Conservation (phyloP, 2,329 filamentous ascomycete genomes). For the Colletotrichum karsti region DNA sequence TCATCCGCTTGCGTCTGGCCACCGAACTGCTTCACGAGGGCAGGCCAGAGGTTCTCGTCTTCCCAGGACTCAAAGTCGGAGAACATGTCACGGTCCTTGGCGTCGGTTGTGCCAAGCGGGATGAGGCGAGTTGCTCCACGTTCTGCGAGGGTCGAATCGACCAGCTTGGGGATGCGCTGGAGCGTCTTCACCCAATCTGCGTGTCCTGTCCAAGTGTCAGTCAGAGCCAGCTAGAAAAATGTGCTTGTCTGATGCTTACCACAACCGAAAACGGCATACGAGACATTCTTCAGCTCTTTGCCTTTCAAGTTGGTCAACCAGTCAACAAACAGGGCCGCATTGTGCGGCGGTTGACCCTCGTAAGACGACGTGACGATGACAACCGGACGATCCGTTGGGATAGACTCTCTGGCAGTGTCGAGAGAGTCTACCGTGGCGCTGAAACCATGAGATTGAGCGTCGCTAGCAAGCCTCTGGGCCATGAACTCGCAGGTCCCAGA, state of each 20-base stretch:
- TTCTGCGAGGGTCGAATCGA: slow-evolving; percentile 61
- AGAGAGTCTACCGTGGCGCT: slow-evolving; percentile 60
- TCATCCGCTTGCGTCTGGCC: slow-evolving; percentile 51
- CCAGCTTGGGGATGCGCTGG: slow-evolving; percentile 70
- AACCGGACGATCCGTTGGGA: slow-evolving; percentile 66
- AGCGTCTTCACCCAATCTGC: slow-evolving; percentile 70
- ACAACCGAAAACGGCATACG: slow-evolving; percentile 74
- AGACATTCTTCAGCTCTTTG: slow-evolving; percentile 60
- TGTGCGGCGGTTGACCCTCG: slow-evolving; percentile 75
- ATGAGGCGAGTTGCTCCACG: slow-evolving; percentile 44
- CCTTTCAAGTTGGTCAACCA: slow-evolving; percentile 64
- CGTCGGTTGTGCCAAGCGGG: slow-evolving; percentile 65
- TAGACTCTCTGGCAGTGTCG: slow-evolving; percentile 63
- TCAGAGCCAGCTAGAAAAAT: rapidly evolving
- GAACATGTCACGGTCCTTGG: slow-evolving; percentile 72
- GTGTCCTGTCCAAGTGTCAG: slow-evolving; percentile 29
- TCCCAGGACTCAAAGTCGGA: slow-evolving; percentile 74
- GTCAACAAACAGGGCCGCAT: slow-evolving; percentile 70
- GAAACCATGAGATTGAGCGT: slow-evolving; percentile 65
- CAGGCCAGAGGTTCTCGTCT: slow-evolving; percentile 61
- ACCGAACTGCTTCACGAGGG: slow-evolving; percentile 59
- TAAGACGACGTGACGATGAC: slow-evolving; percentile 74
- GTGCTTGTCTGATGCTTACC: slow-evolving; percentile 41
- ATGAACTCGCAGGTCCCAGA: slow-evolving; percentile 75
- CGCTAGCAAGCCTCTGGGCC: slow-evolving; percentile 65